These are phyloP conservation scores for Hypoxylon sp. DNA, from an alignment of 2,329 filamentous ascomycete genomes.

Conservation along the genomic window DNA sequence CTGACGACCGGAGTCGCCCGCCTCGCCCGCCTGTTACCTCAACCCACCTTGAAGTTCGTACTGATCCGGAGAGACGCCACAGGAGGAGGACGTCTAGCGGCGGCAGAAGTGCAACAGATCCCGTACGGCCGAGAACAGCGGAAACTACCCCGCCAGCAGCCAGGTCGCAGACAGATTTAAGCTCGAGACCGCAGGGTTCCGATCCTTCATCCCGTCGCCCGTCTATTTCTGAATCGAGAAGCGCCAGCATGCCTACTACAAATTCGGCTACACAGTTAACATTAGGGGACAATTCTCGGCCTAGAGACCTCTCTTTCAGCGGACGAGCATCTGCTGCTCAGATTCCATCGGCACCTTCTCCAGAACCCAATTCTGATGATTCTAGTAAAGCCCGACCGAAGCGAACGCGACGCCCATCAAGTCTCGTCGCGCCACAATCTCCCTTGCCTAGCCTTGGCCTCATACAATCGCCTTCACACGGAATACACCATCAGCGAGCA, in stretches of 20 bases:
- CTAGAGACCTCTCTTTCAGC: constrained; percentile 57
- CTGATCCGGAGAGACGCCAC: constrained; percentile 61
- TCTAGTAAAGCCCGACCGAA: constrained; percentile 43
- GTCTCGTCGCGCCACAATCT: constrained; percentile 57
- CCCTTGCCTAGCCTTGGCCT: constrained; percentile 54
- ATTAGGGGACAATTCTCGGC: constrained; percentile 47
- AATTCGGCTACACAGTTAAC: constrained; percentile 43
- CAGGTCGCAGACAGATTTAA: constrained; percentile 77
- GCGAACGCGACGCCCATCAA: constrained; percentile 57
- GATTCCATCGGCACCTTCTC: constrained; percentile 31
- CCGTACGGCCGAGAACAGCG: constrained; percentile 60
- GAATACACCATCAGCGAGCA: constrained; percentile 57
- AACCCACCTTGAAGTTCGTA: constrained; percentile 65
- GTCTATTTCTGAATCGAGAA: constrained; percentile 61
- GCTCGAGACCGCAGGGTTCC: constrained; percentile 59
- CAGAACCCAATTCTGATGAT: constrained; percentile 44
- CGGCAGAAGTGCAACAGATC: constrained; percentile 69
- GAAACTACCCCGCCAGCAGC: constrained; percentile 67
- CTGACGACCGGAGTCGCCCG: constrained; percentile 67
- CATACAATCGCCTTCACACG: constrained; percentile 51
- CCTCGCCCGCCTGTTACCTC: constrained; percentile 67
- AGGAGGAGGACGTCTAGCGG: constrained; percentile 68
- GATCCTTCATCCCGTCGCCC: constrained; percentile 59
- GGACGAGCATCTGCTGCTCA: constrained; percentile 53
- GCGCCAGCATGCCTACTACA: constrained; percentile 56